Evolutionary conservation across 805 yeast species (phyloP).

Genomic region (Schwanniomyces vanrijiae): DNA sequence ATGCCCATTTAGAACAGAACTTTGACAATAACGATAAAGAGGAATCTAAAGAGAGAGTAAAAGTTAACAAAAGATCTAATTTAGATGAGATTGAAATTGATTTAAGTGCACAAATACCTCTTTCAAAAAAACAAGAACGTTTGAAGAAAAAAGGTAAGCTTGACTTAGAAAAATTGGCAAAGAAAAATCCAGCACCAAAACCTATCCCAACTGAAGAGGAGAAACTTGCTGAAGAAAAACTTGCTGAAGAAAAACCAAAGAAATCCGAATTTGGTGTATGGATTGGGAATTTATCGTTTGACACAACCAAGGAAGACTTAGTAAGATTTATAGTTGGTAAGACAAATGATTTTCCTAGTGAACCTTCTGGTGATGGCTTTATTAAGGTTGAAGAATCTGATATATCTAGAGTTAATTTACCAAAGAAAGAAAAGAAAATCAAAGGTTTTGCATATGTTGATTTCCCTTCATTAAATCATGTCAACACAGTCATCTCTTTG

Average conservation of each 20-base stretch:
- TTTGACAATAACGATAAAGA: conserved; percentile 4
- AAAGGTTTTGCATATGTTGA: conserved; percentile 93
- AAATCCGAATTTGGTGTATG: conserved; percentile 75
- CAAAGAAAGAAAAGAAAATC: conserved; percentile 66
- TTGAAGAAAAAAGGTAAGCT: conserved; percentile 78
- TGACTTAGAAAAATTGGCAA: conserved; percentile 54
- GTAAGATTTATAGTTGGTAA: conserved; percentile 62
- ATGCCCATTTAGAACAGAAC: background rate
- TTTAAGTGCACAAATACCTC: conserved; percentile 68
- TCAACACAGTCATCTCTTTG: conserved; percentile 60
- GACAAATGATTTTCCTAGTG: conserved; percentile 36
- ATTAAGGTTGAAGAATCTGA: conserved; percentile 51
- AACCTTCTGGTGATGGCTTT: conserved; percentile 20
- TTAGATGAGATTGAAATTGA: conserved; percentile 68
- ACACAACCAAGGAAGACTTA: conserved; percentile 75
- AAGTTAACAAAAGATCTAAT: conserved; percentile 53
- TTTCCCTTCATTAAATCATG: conserved; percentile 59
- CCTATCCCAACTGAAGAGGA: conserved; percentile 35
- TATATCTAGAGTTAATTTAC: conserved; percentile 76
- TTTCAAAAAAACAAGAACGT: conserved; percentile 90
- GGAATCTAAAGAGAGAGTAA: conserved; percentile 13
- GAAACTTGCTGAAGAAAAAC: conserved; percentile 28
- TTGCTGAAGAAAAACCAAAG: conserved; percentile 28
- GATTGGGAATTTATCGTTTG: conserved; percentile 91
- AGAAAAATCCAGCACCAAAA: conserved; percentile 37